A percentile compares a stretch with the other conserved stretches of the same genome.
These are phyloP conservation scores for Trapa incisa DNA, from an alignment of 345 rosid species.

Conservation along the genomic window DNA sequence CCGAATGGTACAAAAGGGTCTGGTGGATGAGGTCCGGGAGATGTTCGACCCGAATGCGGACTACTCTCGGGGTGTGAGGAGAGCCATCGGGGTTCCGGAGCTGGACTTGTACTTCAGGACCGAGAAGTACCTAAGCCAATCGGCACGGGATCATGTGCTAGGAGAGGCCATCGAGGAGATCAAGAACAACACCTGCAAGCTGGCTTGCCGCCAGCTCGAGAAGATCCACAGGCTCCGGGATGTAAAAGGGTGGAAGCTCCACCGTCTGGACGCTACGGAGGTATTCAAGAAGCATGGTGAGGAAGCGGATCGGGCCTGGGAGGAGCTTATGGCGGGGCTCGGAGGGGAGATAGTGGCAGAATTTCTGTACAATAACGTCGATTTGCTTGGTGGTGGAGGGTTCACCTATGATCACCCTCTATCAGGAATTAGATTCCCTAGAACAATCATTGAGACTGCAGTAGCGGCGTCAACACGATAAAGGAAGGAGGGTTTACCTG, in stretches of 20 bases:
- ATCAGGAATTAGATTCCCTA: slow-evolving; percentile 1
- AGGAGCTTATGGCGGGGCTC: slow-evolving; percentile 42
- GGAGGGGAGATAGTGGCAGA: slow-evolving; percentile 38
- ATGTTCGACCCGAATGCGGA: slow-evolving; percentile 27
- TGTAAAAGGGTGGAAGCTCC: slow-evolving; percentile 51
- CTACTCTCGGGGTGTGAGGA: slow-evolving; percentile 34
- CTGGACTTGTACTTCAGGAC: slow-evolving; percentile 36
- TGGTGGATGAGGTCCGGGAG: slow-evolving; percentile 56
- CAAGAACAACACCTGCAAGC: slow-evolving; percentile 37
- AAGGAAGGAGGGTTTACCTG: not conserved
- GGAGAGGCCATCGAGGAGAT: slow-evolving; percentile 36
- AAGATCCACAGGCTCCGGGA: slow-evolving; percentile 45
- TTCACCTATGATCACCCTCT: not conserved
- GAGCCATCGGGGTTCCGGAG: slow-evolving; percentile 69
- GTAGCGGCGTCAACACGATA: slow-evolving; percentile 7
- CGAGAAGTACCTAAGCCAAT: slow-evolving; percentile 24
- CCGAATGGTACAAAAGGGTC: slow-evolving; percentile 51
- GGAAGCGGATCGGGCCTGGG: slow-evolving; percentile 58
- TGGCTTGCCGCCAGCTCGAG: slow-evolving; percentile 50
- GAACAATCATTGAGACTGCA: slow-evolving; percentile 1
- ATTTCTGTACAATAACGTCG: slow-evolving; percentile 25
- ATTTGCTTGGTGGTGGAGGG: not conserved
- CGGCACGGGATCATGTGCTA: slow-evolving; percentile 19
- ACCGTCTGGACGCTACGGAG: slow-evolving; percentile 51
- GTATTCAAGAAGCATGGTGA: slow-evolving; percentile 28